Evolutionary conservation across 306 rosid genomes (phyloP).

Genomic region (Malus sylvestris): DNA sequence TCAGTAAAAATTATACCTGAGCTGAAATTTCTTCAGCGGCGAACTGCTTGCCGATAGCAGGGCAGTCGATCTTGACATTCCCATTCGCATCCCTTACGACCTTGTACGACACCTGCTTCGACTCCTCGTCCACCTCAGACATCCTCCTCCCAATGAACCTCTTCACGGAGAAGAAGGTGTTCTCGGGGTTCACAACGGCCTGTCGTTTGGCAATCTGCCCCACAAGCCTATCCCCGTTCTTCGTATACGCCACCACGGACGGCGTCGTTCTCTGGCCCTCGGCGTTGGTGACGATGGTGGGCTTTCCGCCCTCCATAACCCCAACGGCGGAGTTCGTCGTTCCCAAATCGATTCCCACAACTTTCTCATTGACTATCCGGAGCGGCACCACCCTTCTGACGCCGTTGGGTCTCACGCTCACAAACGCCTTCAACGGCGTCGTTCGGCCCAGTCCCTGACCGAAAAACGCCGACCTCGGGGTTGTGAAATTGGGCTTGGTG

Average conservation of each 20-base stretch:
- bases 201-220: slow-evolving; percentile 72
- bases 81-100: slow-evolving; percentile 59
- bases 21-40: slow-evolving; percentile 82
- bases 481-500: slow-evolving; percentile 2
- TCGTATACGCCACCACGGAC: slow-evolving; percentile 58
- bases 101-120: slow-evolving; percentile 59
- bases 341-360: slow-evolving; percentile 15
- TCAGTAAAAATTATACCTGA: slow-evolving; percentile 35
- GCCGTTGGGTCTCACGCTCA: neutral
- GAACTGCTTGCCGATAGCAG: slow-evolving; percentile 56
- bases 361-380: slow-evolving; percentile 10
- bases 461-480: neutral
- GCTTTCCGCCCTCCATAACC: slow-evolving; percentile 9
- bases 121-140: slow-evolving; percentile 65
- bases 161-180: slow-evolving; percentile 63
- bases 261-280: slow-evolving; percentile 17
- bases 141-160: slow-evolving; percentile 66
- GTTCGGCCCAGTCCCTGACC: neutral
- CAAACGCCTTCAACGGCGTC: neutral
- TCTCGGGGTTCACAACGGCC: slow-evolving; percentile 65
- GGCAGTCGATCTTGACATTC: slow-evolving; percentile 64
- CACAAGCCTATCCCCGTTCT: slow-evolving; percentile 58
- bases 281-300: slow-evolving; percentile 6
- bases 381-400: neutral
- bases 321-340: slow-evolving; percentile 15